Evolutionary conservation across 495 filamentous ascomycete species (phyloP).

Genomic region (Parmelia sp.): DNA sequence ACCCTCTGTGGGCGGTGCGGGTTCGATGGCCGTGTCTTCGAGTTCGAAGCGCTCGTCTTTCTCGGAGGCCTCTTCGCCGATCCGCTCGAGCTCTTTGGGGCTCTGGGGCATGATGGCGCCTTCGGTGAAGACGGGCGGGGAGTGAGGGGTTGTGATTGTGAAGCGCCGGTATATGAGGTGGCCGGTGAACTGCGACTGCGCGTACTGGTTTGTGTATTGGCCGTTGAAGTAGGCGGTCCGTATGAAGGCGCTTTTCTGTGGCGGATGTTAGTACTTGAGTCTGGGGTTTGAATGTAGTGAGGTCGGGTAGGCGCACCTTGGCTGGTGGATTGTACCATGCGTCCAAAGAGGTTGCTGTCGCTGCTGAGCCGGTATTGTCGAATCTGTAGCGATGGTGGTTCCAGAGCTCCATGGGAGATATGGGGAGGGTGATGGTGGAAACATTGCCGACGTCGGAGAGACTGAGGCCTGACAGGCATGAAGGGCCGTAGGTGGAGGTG

Average conservation of each 20-base stretch:
- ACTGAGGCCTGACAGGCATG: constrained; percentile 25
- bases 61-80: constrained; percentile 15
- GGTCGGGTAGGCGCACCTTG: constrained; percentile 10
- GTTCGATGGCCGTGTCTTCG: constrained; percentile 14
- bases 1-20: not conserved
- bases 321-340: constrained; percentile 25
- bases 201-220: constrained; percentile 27
- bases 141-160: constrained; percentile 16
- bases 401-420: constrained; percentile 23
- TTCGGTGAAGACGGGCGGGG: constrained; percentile 21
- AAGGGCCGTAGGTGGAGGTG: constrained; percentile 19
- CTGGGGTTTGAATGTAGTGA: not conserved
- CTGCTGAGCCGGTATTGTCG: not conserved
- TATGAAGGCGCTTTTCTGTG: constrained; percentile 26
- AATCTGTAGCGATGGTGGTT: constrained; percentile 23
- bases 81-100: constrained; percentile 16
- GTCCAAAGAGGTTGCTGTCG: constrained; percentile 11
- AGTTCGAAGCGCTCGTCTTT: constrained; percentile 13
- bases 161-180: constrained; percentile 24
- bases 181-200: constrained; percentile 24
- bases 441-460: constrained; percentile 23
- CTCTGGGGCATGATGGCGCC: constrained; percentile 19
- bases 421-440: constrained; percentile 22
- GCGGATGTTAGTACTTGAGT: not conserved
- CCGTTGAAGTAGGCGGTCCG: constrained; percentile 26